phyloP scores from a whole-genome alignment of 306 rosid species.

The Inga leiocalycina region DNA sequence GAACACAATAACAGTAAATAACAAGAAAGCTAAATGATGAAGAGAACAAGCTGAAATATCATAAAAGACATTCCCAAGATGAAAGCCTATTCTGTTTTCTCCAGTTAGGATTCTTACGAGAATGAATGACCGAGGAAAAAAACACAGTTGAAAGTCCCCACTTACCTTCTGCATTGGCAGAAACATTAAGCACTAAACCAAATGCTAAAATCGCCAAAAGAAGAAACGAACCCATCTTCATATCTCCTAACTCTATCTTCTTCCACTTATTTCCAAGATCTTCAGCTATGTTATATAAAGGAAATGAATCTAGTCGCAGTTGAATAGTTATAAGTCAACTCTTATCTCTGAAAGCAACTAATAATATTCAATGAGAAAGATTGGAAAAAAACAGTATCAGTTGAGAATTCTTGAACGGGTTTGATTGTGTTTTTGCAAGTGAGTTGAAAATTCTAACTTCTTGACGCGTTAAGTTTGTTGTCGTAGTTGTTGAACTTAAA shows the following conservation, averaged over 20 bases:
- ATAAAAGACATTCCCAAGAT: too few species aligned
- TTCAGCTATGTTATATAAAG: conserved; percentile 8
- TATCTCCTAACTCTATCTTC: conserved; percentile 13
- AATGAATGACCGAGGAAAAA: too few species aligned
- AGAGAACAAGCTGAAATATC: too few species aligned
- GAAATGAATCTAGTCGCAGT: too few species aligned
- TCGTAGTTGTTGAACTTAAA: background rate
- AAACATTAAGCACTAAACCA: background rate
- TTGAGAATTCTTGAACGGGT: background rate
- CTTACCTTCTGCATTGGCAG: background rate
- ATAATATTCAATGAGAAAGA: background rate
- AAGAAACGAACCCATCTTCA: conserved; percentile 45
- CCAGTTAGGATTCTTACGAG: too few species aligned
- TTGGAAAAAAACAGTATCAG: too few species aligned
- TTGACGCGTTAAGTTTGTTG: background rate
- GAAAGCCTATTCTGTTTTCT: too few species aligned
- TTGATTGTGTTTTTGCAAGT: background rate
- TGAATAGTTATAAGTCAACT: too few species aligned
- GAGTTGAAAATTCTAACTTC: background rate
- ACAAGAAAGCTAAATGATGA: too few species aligned
- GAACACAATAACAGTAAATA: too few species aligned
- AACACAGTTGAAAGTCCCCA: background rate
- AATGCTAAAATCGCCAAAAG: conserved; percentile 28
- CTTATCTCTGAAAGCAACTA: too few species aligned
- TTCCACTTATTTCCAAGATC: conserved; percentile 21